These are phyloP conservation scores for Lanzia echinophila DNA, from an alignment of 2,329 filamentous ascomycete species.

Conservation along the genomic window DNA sequence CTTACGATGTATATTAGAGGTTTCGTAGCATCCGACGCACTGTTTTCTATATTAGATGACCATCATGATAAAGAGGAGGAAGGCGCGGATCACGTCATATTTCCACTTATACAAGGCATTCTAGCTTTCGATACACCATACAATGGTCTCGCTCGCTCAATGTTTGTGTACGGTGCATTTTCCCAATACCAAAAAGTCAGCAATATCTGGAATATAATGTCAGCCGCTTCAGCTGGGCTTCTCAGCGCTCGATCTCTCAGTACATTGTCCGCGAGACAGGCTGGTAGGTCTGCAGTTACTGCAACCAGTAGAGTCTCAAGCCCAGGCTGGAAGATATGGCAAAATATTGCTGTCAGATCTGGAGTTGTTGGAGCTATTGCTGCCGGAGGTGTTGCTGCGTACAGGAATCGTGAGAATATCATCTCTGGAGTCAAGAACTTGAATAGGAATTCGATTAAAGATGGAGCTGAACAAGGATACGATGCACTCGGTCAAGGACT, in stretches of 20 bases:
- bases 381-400: conserved; percentile 74
- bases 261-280: conserved; percentile 16
- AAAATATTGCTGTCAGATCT: conserved; percentile 67
- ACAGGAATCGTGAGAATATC: conserved; percentile 68
- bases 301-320: conserved; percentile 22
- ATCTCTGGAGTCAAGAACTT: conserved; percentile 40
- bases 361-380: conserved; percentile 76
- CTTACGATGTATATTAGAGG: conserved; percentile 41
- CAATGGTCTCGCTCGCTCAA: conserved; percentile 54
- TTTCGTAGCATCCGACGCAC: conserved; percentile 74
- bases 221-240: conserved; percentile 44
- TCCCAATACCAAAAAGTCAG: conserved; percentile 53
- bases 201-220: conserved; percentile 51
- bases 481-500: conserved; percentile 39
- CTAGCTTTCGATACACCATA: conserved; percentile 83
- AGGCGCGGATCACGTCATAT: conserved; percentile 32
- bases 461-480: conserved; percentile 35
- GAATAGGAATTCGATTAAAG: conserved; percentile 26
- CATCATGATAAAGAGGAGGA: conserved; percentile 14
- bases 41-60: conserved; percentile 47
- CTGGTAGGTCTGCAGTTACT: conserved; percentile 21
- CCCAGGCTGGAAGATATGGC: conserved; percentile 45
- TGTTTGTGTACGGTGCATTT: conserved; percentile 56
- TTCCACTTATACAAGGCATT: conserved; percentile 74
- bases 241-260: conserved; percentile 30